phyloP scores from a whole-genome alignment of 148 eudicot species.

The Persicaria tinctoria region DNA sequence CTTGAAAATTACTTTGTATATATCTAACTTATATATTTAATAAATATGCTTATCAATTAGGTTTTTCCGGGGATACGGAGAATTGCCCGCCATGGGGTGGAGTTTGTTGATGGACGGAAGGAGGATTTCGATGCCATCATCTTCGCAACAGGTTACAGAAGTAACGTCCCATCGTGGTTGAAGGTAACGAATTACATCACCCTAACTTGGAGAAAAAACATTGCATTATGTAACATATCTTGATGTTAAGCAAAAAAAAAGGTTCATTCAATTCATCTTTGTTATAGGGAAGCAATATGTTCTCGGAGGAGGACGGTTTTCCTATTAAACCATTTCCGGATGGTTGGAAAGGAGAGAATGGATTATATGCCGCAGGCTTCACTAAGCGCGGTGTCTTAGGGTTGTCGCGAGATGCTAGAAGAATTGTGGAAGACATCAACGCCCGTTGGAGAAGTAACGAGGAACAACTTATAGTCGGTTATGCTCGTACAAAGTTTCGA shows the following conservation, averaged over 20 bases:
- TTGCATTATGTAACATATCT: background rate
- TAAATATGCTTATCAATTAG: constrained; percentile 15
- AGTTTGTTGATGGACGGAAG: constrained; percentile 44
- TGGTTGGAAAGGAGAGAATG: constrained; percentile 74
- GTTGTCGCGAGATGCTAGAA: constrained; percentile 43
- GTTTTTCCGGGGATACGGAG: constrained; percentile 49
- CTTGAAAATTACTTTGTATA: no score
- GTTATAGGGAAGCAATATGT: constrained; percentile 34
- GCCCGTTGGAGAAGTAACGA: constrained; percentile 33
- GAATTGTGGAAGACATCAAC: constrained; percentile 53
- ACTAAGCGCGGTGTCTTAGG: constrained; percentile 60
- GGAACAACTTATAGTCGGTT: constrained; percentile 12
- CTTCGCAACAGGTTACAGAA: constrained; percentile 64
- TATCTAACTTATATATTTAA: no score
- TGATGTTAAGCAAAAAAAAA: background rate
- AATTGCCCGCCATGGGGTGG: constrained; percentile 30
- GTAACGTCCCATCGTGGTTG: constrained; percentile 63
- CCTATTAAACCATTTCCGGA: constrained; percentile 51
- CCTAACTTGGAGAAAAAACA: background rate
- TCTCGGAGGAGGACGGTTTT: constrained; percentile 50
- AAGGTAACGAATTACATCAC: constrained; percentile 30
- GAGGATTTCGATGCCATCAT: constrained; percentile 56
- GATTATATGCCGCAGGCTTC: constrained; percentile 63
- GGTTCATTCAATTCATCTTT: background rate
- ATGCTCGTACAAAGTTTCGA: background rate